Conservation (phyloP, 2,329 filamentous ascomycete genomes). For the Trichoderma semiorbis region DNA sequence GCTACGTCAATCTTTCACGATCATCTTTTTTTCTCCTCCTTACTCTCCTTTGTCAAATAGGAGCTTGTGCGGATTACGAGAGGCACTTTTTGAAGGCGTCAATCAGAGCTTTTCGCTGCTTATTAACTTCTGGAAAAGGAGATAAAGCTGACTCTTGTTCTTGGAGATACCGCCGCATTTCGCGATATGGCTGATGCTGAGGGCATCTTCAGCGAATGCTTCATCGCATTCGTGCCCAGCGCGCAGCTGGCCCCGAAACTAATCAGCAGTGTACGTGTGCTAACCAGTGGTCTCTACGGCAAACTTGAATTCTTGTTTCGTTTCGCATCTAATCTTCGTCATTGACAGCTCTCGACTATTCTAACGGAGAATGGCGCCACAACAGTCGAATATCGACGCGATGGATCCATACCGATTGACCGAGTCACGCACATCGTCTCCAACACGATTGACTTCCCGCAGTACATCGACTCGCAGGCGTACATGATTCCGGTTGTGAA, state of each 20-base stretch:
- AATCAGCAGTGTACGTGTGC: conserved; percentile 38
- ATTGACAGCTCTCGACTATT: conserved; percentile 22
- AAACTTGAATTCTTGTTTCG: neutral
- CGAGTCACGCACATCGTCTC: conserved; percentile 57
- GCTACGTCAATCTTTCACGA: conserved; percentile 8
- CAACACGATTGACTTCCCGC: conserved; percentile 84
- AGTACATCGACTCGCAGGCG: conserved; percentile 71
- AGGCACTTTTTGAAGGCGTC: neutral
- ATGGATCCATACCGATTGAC: conserved; percentile 47
- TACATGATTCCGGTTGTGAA: conserved; percentile 81
- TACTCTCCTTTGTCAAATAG: neutral
- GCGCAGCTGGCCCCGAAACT: conserved; percentile 37
- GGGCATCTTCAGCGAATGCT: conserved; percentile 42
- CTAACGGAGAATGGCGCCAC: conserved; percentile 49
- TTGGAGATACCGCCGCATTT: neutral
- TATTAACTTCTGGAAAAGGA: neutral
- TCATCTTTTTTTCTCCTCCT: neutral
- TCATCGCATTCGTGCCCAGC: conserved; percentile 46
- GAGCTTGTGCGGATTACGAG: neutral
- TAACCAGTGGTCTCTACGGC: neutral
- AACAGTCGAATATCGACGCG: conserved; percentile 44
- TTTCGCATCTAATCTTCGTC: neutral
- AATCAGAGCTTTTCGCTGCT: neutral
- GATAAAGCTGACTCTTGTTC: neutral
- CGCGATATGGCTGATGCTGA: conserved; percentile 31